Base-by-base conservation (phyloP, 2,329 filamentous ascomycete species). In the Nothophaeocryptopus gaeumannii region DNA sequence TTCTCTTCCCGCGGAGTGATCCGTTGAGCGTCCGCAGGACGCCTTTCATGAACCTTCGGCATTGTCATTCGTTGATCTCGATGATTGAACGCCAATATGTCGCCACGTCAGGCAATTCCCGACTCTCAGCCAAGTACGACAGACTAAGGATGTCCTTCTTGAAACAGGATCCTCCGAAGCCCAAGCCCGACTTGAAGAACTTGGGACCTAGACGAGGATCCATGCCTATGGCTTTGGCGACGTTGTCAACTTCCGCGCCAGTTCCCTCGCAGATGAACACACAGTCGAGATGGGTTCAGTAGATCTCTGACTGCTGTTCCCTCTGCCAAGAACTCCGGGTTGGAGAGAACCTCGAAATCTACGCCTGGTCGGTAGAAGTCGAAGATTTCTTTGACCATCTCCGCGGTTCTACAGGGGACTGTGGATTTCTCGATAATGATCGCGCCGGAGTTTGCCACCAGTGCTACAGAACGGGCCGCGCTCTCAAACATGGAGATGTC, bases 401-500 rank as follows among this genome's bases (percentile, higher is more conserved):
- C 78, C 1, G 86, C 85, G 4, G 86, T 89, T 53, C 84, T 76
- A 66, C 84, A 88, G 1, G 87, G 87, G 26, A 91, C 87, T 0
- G 88, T 91, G 51, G 82, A 86, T 72, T 91, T 91, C 72, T 90
- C 86, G 13, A 91, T 86, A 44, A 91, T 81, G 47, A 90, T 87
- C 42, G 84, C 81, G 35, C 82, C 83, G 10, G 78, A 72, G 33
- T 78, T 80, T 5, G 86, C 84, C 54, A 83, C 74, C 56, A 79
- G 73, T 8, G 85, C 86, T 30, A 90, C 82, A 44, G 81, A 80
- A 39, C 78, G 76, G 2, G 82, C 82, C 5, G 85, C 86, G 12
- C 80, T 80, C 66, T 90, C 86, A 31, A 90, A 79, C 10, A 82
- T 81, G 1, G 80, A 81, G 73, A 90, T 81, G 59, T 91, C 85